Evolutionary conservation across 306 rosid species (phyloP).

Genomic region (Urtica urens): DNA sequence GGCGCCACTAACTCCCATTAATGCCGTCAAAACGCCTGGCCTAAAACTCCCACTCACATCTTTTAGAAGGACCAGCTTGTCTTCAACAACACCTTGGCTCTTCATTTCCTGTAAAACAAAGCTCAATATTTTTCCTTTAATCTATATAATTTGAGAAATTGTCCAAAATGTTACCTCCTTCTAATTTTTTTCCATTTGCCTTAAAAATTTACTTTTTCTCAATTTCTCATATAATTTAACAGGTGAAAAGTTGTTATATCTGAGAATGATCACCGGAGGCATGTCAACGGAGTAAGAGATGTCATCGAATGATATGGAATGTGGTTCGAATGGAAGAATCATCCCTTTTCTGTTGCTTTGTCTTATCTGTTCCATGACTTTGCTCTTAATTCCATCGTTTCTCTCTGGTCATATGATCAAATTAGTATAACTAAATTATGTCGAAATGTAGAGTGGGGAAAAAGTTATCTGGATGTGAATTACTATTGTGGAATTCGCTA

Average conservation of each 20-base stretch:
- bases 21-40: conserved; percentile 90
- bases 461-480: not conserved
- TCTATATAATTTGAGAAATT: no score
- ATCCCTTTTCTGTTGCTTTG: conserved; percentile 38
- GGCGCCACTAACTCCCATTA: conserved; percentile 94
- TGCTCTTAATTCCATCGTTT: conserved; percentile 1
- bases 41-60: conserved; percentile 74
- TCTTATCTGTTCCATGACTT: conserved; percentile 4
- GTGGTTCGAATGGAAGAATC: conserved; percentile 71
- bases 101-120: conserved; percentile 82
- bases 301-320: conserved; percentile 51
- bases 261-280: conserved; percentile 42
- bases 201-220: no score
- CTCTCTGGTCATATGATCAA: conserved; percentile 22
- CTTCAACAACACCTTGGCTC: conserved; percentile 45
- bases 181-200: no score
- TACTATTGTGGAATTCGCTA: conserved; percentile 4
- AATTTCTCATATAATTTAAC: no score
- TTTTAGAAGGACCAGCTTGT: conserved; percentile 60
- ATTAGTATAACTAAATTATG: conserved; percentile 1
- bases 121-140: no score
- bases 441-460: no score
- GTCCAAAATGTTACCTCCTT: no score
- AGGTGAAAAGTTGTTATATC: not conserved
- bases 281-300: conserved; percentile 58